Percentiles rank a stretch among this genome's conserved stretches.
These are phyloP conservation scores for Fomitopsis pulvina DNA, from an alignment of 768 basidiomycete genomes.

Conservation along the genomic window DNA sequence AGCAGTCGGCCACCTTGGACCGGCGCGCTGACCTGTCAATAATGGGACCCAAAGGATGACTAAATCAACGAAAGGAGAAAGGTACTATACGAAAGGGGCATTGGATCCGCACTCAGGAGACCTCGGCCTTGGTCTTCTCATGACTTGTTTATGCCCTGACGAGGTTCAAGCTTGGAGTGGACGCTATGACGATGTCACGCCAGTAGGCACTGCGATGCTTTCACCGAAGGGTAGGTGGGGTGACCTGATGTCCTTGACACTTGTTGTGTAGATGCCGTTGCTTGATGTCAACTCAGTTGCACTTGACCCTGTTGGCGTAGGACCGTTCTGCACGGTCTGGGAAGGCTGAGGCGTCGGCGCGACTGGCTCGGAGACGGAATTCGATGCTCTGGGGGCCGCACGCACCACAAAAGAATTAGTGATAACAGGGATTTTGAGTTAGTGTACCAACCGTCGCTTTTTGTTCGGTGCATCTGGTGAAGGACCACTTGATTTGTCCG, in stretches of 20 bases:
- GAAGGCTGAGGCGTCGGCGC: slow-evolving; percentile 3
- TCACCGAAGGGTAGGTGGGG: slow-evolving; percentile 59
- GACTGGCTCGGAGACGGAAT: slow-evolving; percentile 10
- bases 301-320: slow-evolving; percentile 26
- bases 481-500: slow-evolving; percentile 52
- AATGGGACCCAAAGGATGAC: slow-evolving; percentile 1
- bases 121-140: background rate
- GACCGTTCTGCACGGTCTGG: slow-evolving; percentile 11
- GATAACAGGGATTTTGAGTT: background rate
- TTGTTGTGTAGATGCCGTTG: slow-evolving; percentile 30
- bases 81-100: slow-evolving; percentile 1
- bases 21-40: background rate
- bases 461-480: slow-evolving; percentile 64
- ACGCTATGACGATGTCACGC: slow-evolving; percentile 26
- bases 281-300: slow-evolving; percentile 25
- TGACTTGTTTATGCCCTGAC: too few species aligned
- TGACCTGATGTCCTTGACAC: slow-evolving; percentile 44
- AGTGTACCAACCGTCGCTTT: slow-evolving; percentile 58
- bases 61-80: slow-evolving; percentile 1
- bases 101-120: background rate
- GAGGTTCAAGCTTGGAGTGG: background rate
- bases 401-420: slow-evolving; percentile 9
- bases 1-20: background rate
- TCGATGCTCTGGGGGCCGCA: slow-evolving; percentile 11
- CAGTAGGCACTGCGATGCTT: slow-evolving; percentile 48